Base-by-base conservation (phyloP, 441 rosid genomes). In the Gossypium gossypioides region DNA sequence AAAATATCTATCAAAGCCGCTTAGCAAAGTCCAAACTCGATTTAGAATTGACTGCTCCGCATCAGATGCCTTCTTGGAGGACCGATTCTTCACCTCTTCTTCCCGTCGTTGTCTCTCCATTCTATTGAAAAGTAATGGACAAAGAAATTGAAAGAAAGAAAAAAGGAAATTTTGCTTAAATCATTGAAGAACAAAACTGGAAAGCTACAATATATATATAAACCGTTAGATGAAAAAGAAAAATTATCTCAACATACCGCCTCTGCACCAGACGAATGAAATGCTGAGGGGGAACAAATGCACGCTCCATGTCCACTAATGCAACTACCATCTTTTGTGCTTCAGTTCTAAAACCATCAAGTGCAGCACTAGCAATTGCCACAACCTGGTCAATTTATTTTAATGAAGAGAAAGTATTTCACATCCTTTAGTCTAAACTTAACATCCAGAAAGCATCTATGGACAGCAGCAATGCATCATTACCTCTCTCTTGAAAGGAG, bases 21-120 rank as follows among this genome's bases (percentile, higher is more conserved):
- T 60, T 62, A 75, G 63, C 37, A 77, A 61, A 79, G 74, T 42
- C 72, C 86, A 57, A 44, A 88, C 99, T 86, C 97, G 88, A 78
- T 89, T 90, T 74, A 90, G 80, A 59, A 85, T 79, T 71, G 97
- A 81, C 75, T 96, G 98, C 83, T 96, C 99, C 25, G 97, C 91
- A 48, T 93, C 99, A 67, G 52, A 70, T 71, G 81, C 89, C 85
- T 91, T 96, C 79, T 87, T 96, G 74, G 99, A 96, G 44, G 98
- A 85, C 81, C 90, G 84, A 71, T 80, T 85, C 82, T 89, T 96
- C 69, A 84, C 78, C 79, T 96, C 99, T 65, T 96, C 99, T 83
- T 96, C 98, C 1, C 97, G 92, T 10, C 98, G 97, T 62, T 93
- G 99, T 81, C 97, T 85, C 74, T 96, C 99, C 96, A 93, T 88